Conservation (phyloP, 768 basidiomycete species). For the Lactarius akahatsu region DNA sequence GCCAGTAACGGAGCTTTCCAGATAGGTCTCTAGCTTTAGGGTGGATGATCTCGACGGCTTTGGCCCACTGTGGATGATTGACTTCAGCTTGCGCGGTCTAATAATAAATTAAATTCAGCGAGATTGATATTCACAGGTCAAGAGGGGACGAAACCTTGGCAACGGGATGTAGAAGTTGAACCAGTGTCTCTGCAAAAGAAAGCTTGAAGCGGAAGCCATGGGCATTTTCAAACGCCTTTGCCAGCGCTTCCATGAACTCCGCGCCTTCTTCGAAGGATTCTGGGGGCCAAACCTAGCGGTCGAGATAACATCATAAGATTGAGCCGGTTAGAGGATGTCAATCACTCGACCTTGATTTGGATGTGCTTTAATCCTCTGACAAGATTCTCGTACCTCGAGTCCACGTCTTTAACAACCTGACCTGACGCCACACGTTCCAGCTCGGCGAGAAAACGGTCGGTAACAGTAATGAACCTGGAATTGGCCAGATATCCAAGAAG, state of each 20-base stretch:
- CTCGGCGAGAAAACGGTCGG: slow-evolving; percentile 84
- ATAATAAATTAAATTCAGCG: background rate
- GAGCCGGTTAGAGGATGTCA: background rate
- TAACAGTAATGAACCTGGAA: slow-evolving; percentile 88
- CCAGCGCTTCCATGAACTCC: slow-evolving; percentile 83
- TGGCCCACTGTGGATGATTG: slow-evolving; percentile 93
- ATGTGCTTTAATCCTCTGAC: slow-evolving; percentile 79
- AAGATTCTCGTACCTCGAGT: slow-evolving; percentile 81
- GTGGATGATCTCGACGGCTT: slow-evolving; percentile 81
- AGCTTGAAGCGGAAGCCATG: slow-evolving; percentile 83
- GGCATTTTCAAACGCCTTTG: slow-evolving; percentile 78
- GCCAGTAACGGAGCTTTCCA: slow-evolving; percentile 88
- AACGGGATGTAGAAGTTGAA: slow-evolving; percentile 78
- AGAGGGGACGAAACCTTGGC: slow-evolving; percentile 58
- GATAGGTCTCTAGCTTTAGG: slow-evolving; percentile 84
- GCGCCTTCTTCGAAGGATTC: slow-evolving; percentile 92
- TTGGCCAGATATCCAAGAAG: slow-evolving; percentile 83
- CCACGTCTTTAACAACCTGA: slow-evolving; percentile 76
- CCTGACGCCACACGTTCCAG: slow-evolving; percentile 71
- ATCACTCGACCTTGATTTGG: slow-evolving; percentile 63
- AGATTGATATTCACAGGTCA: background rate
- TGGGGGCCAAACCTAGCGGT: slow-evolving; percentile 83
- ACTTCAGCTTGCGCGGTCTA: slow-evolving; percentile 95
- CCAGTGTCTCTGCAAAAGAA: slow-evolving; percentile 81
- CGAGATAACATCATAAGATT: slow-evolving; percentile 7